Percentiles rank a stretch among this genome's conserved stretches.
Conservation (phyloP, 208 protist genomes). For the Naegleria gruberi region DNA sequence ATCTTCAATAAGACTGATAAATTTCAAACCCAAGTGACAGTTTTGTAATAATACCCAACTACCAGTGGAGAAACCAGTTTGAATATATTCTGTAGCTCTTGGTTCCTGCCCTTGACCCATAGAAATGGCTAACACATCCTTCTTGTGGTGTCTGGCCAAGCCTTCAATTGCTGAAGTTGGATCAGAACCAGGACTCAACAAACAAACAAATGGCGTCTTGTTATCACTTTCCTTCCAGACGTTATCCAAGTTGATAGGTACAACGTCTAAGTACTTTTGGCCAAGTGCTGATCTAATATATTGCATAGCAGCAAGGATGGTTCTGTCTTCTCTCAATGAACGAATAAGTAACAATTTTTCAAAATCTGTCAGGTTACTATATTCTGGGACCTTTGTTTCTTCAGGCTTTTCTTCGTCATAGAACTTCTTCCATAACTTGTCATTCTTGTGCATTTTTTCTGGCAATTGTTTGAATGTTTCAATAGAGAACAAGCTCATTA, state of each 20-base stretch:
- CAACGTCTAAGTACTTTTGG: constrained; percentile 74
- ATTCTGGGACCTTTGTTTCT: constrained; percentile 68
- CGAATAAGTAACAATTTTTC: constrained; percentile 87
- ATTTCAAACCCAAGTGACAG: constrained; percentile 88
- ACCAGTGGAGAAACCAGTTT: constrained; percentile 45
- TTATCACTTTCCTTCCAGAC: constrained; percentile 74
- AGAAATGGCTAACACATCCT: constrained; percentile 84
- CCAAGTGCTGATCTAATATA: constrained; percentile 84
- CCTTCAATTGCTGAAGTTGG: constrained; percentile 85
- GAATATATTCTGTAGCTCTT: constrained; percentile 74
- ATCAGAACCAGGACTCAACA: constrained; percentile 92
- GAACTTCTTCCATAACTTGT: constrained; percentile 80
- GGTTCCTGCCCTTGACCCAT: constrained; percentile 97
- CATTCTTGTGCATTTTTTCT: constrained; percentile 79
- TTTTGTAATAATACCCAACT: constrained; percentile 94
- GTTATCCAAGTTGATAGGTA: constrained; percentile 72
- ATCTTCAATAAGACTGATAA: constrained; percentile 79
- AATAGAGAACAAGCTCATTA: constrained; percentile 71
- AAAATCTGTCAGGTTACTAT: constrained; percentile 80
- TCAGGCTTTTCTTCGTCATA: constrained; percentile 89
- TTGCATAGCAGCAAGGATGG: constrained; percentile 78
- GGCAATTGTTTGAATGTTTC: constrained; percentile 85
- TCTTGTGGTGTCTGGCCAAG: constrained; percentile 84
- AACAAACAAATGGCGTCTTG: constrained; percentile 82
- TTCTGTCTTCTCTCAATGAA: constrained; percentile 82